Evolutionary conservation across 2,329 filamentous ascomycete genomes (phyloP).

Genomic region (Trematosphaeria pertusa): DNA sequence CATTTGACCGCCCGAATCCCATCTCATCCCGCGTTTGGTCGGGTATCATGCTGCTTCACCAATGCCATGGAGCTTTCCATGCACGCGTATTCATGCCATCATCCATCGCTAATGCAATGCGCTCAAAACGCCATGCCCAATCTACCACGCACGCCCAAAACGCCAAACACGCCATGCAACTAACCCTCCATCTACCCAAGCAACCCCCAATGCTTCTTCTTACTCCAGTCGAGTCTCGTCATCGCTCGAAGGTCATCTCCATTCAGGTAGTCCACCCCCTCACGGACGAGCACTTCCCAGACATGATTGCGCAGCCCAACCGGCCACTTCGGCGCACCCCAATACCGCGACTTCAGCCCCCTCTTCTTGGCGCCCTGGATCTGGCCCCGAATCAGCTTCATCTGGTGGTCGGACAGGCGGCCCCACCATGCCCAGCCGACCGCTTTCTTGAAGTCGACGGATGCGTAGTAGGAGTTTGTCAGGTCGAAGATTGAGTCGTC

Average conservation of each 20-base stretch:
- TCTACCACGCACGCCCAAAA: background rate
- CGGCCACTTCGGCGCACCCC: constrained; percentile 64
- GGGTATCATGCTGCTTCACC: too few species aligned
- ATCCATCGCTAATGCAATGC: too few species aligned
- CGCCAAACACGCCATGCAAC: too few species aligned
- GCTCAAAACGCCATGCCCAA: background rate
- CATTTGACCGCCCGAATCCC: too few species aligned
- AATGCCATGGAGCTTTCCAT: too few species aligned
- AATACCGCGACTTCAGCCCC: constrained; percentile 64
- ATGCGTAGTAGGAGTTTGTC: constrained; percentile 72
- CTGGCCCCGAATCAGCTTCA: constrained; percentile 58
- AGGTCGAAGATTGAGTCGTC: constrained; percentile 46
- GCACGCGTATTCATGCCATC: too few species aligned
- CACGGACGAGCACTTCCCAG: constrained; percentile 61
- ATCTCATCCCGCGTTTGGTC: too few species aligned
- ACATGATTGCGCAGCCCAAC: constrained; percentile 60
- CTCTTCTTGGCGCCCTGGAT: constrained; percentile 58
- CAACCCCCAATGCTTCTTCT: constrained; percentile 30
- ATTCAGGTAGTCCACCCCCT: constrained; percentile 64
- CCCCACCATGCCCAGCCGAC: constrained; percentile 62
- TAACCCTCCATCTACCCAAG: constrained; percentile 19
- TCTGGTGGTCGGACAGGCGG: constrained; percentile 55
- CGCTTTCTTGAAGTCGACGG: constrained; percentile 60
- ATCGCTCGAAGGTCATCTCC: constrained; percentile 64
- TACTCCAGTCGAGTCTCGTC: constrained; percentile 56